Percentiles rank a stretch among this genome's conserved stretches.
Conservation (phyloP, 176 grass and related monocot genomes). For the Guadua angustifolia region DNA sequence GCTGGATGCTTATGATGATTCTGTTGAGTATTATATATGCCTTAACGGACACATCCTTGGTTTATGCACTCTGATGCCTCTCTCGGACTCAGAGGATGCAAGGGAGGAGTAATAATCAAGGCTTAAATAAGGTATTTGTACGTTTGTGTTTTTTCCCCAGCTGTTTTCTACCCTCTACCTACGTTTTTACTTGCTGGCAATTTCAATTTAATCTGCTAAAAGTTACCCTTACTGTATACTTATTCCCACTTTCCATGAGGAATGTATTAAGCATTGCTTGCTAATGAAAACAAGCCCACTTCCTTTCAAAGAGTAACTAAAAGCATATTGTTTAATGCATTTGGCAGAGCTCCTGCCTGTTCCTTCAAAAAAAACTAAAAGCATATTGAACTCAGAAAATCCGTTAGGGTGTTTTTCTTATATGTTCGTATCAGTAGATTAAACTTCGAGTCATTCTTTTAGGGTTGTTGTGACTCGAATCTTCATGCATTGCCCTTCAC, state of each 20-base stretch:
- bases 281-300: background rate
- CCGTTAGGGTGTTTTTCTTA: background rate
- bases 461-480: background rate
- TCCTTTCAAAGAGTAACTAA: background rate
- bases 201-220: constrained; percentile 24
- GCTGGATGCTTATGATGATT: constrained; percentile 67
- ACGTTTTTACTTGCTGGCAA: constrained; percentile 19
- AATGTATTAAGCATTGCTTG: background rate
- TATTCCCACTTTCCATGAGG: background rate
- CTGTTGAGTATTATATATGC: constrained; percentile 75
- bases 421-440: constrained; percentile 23
- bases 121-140: constrained; percentile 53
- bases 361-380: too few relatives aligned
- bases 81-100: constrained; percentile 70
- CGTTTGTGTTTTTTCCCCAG: background rate
- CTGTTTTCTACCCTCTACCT: background rate
- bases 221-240: background rate
- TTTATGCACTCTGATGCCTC: constrained; percentile 64
- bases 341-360: too few relatives aligned
- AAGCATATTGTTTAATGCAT: too few relatives aligned
- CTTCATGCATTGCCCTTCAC: background rate
- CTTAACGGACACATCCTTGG: constrained; percentile 85
- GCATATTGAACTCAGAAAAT: background rate
- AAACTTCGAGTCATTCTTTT: background rate
- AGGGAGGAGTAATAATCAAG: constrained; percentile 49